phyloP scores from a whole-genome alignment of 257 asterid species.

The Solanum pennellii region DNA sequence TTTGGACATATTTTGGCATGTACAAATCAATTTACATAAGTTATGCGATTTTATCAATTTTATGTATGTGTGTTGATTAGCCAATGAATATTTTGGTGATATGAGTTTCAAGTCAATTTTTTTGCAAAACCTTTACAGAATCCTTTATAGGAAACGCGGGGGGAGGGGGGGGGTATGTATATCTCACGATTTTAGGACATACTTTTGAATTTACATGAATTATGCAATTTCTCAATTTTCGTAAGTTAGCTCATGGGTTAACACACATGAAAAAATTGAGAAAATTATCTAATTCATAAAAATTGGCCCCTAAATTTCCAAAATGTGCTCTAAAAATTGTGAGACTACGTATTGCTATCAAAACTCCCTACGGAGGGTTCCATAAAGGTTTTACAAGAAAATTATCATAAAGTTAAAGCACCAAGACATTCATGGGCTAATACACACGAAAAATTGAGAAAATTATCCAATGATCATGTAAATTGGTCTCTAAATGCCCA shows the following conservation, averaged over 20 bases:
- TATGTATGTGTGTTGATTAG: not conserved
- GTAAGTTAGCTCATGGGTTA: not conserved
- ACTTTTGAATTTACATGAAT: not conserved
- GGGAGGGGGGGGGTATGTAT: not conserved
- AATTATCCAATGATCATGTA: not conserved
- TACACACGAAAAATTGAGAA: not conserved
- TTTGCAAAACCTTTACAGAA: not conserved
- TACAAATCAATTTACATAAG: not conserved
- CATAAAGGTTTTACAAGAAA: no score
- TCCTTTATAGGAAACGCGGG: no score
- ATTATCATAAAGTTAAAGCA: rapidly evolving
- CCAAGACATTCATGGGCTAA: no score
- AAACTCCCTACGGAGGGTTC: not conserved
- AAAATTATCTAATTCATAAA: no score
- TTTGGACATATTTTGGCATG: not conserved
- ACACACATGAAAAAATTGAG: not conserved
- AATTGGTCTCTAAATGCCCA: not conserved
- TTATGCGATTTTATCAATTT: no score
- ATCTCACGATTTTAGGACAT: not conserved
- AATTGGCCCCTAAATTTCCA: not conserved
- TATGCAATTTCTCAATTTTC: not conserved
- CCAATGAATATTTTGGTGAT: not conserved
- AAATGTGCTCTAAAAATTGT: not conserved
- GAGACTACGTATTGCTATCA: not conserved
- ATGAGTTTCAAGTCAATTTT: no score